phyloP scores from a whole-genome alignment of 2,329 filamentous ascomycete genomes.

The Penicillium verrucosum region DNA sequence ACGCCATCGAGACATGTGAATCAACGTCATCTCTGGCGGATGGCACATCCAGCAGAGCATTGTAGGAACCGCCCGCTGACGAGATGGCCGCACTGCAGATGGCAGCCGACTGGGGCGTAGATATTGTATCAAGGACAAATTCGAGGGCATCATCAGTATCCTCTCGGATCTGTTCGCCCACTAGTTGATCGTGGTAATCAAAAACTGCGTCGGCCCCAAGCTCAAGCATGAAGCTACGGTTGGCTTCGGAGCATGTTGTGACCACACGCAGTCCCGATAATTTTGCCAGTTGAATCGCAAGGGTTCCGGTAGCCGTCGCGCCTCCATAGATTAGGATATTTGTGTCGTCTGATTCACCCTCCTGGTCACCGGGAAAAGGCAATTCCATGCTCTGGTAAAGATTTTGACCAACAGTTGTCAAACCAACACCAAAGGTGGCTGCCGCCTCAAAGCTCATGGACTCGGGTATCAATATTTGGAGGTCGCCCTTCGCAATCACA shows the following conservation, averaged over 20 bases:
- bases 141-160: conserved; percentile 20
- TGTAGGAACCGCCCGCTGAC: conserved; percentile 19
- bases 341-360: background rate
- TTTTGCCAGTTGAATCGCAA: conserved; percentile 42
- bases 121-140: conserved; percentile 22
- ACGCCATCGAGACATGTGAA: conserved; percentile 21
- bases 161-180: conserved; percentile 28
- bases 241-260: conserved; percentile 24
- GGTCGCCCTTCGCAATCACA: conserved; percentile 49
- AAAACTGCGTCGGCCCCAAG: conserved; percentile 35
- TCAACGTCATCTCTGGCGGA: conserved; percentile 20
- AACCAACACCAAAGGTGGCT: conserved; percentile 50
- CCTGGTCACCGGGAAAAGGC: conserved; percentile 19
- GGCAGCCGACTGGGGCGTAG: conserved; percentile 16
- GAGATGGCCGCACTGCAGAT: conserved; percentile 22
- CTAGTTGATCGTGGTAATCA: conserved; percentile 31
- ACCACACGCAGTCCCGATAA: conserved; percentile 25
- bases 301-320: conserved; percentile 35
- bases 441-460: conserved; percentile 51
- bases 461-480: conserved; percentile 47
- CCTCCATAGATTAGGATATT: conserved; percentile 35
- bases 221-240: conserved; percentile 17
- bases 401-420: conserved; percentile 51
- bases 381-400: conserved; percentile 34
- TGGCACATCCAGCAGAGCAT: conserved; percentile 16